Conservation (phyloP, 345 rosid species). For the Bretschneidera sinensis region DNA sequence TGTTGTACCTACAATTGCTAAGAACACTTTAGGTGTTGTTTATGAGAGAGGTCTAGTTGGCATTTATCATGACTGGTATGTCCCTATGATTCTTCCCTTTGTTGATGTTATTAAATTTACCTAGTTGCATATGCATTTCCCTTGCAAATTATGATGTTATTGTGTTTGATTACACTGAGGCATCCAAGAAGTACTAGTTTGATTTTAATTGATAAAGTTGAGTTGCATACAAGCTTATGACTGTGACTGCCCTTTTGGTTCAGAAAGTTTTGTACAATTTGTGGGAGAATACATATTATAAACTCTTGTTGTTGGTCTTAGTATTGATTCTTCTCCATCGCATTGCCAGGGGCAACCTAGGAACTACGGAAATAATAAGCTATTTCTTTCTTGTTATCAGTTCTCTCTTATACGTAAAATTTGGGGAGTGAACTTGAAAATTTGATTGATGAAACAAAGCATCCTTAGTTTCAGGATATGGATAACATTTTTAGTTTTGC, state of each 20-base stretch:
- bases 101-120: not conserved
- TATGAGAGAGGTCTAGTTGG: constrained; percentile 91
- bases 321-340: not conserved
- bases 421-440: no score
- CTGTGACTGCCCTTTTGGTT: not conserved
- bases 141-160: not conserved
- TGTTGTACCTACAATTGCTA: constrained; percentile 72
- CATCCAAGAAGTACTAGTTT: not conserved
- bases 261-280: not conserved
- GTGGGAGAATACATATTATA: not conserved
- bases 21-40: constrained; percentile 78
- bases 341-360: not conserved
- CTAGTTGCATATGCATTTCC: constrained; percentile 6
- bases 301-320: not conserved
- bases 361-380: not conserved
- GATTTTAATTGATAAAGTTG: not conserved
- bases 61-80: constrained; percentile 94
- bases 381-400: not conserved
- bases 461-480: not conserved
- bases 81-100: constrained; percentile 10
- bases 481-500: constrained; percentile 7
- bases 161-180: not conserved
- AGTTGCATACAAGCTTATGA: not conserved
- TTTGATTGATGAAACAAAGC: no score
- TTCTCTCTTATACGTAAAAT: not conserved